Conservation (phyloP, 2,329 filamentous ascomycete genomes). For the Grosmannia huntii region DNA sequence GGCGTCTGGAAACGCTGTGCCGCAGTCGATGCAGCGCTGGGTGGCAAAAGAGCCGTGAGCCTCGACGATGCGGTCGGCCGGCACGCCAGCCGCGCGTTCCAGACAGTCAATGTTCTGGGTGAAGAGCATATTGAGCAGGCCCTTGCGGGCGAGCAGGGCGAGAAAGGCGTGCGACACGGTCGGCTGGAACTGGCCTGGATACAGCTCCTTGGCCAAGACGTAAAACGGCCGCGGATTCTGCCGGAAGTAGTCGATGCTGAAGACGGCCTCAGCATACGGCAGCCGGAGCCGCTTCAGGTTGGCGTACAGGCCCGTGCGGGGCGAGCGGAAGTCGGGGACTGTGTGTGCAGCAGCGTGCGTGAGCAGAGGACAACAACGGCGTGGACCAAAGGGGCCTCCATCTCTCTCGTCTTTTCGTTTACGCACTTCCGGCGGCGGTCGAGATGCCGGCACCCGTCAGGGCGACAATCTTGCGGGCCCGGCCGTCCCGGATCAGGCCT, state of each 20-base stretch:
- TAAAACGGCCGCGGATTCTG: constrained; percentile 83
- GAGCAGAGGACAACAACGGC: constrained; percentile 4
- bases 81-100: constrained; percentile 76
- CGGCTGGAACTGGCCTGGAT: constrained; percentile 78
- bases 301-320: constrained; percentile 84
- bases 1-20: constrained; percentile 54
- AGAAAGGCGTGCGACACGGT: constrained; percentile 89
- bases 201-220: constrained; percentile 78
- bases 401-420: too few species aligned
- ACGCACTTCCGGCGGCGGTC: constrained; percentile 52
- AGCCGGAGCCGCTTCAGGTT: constrained; percentile 80
- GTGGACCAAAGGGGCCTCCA: constrained; percentile 7
- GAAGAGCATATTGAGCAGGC: constrained; percentile 71
- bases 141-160: constrained; percentile 65
- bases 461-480: constrained; percentile 62
- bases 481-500: constrained; percentile 61
- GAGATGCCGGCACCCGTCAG: constrained; percentile 87
- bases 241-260: constrained; percentile 84
- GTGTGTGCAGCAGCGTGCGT: background rate
- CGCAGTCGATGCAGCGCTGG: constrained; percentile 87
- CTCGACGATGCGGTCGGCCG: constrained; percentile 70
- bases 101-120: constrained; percentile 98
- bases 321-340: constrained; percentile 91
- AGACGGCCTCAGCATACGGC: constrained; percentile 83
- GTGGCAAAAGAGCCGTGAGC: constrained; percentile 91